Base-by-base conservation (phyloP, 768 basidiomycete genomes). In the Mycena venus region DNA sequence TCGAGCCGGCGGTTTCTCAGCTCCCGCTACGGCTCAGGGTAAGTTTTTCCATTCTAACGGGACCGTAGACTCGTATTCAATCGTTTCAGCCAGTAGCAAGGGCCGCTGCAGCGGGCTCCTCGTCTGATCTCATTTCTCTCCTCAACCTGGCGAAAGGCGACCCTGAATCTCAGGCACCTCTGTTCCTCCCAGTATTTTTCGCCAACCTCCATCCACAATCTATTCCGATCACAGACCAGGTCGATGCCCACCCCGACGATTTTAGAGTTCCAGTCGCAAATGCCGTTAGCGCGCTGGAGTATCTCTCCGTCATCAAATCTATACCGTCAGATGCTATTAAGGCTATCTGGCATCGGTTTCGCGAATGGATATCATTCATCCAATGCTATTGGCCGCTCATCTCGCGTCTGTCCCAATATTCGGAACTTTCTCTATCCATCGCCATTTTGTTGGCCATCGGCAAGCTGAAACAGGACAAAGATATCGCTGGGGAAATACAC, bases 21-120 rank as follows among this genome's bases (percentile, higher is more conserved):
- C 34, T 61, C 10, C 60, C 60, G 4, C 60, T 61, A 27, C 60
- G 60, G 38, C 60, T 61, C 60, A 38, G 60, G 27, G 60, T 61
- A 19, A 27, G 60, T 5, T 34, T 23, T 14, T 4, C 27, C 17
- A n/a, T 40, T 61, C 4, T 36, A 23, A 5, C 14, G n/a, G n/a
- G n/a, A 60, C 14, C 27, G 12, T 15, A 25, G n/a, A 40, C 17
- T 19, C 9, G 11, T 10, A 1, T n/a, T 6, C n/a, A 61, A 58
- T 34, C 12, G n/a, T 31, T 11, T 21, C 4, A 58, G 60, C 60
- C 60, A 14, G 36, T 61, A 12, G 31, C 60, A 40, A 61, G 60
- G 21, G 60, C 60, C 9, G 60, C 60, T 4, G 60, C 60, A 14
- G 40, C 60, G 19, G 60, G 60, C 38, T 61, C 60, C 9, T 23